Conservation (phyloP, 768 basidiomycete genomes). For the Russula griseocarnosa region DNA sequence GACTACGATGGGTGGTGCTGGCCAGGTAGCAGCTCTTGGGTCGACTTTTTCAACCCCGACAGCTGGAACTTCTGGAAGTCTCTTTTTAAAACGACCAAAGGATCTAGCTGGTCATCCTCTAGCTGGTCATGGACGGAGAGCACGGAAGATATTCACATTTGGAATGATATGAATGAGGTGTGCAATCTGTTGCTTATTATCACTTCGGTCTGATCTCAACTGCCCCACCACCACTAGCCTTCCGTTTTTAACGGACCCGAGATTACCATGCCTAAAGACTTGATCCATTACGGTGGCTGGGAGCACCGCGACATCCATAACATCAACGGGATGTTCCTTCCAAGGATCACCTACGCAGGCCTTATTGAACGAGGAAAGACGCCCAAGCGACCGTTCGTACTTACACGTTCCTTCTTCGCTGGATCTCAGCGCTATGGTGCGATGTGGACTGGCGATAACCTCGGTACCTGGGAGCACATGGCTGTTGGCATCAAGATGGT, state of each 20-base stretch:
- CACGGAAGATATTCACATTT: conserved; percentile 82
- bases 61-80: conserved; percentile 89
- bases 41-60: conserved; percentile 92
- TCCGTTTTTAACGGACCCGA: conserved; percentile 99
- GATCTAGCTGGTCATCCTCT: conserved; percentile 63
- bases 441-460: conserved; percentile 99
- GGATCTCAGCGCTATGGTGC: conserved; percentile 95
- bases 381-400: conserved; percentile 86
- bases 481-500: conserved; percentile 91
- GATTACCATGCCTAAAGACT: conserved; percentile 75
- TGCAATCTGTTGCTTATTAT: conserved; percentile 18
- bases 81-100: conserved; percentile 63
- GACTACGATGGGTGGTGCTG: conserved; percentile 99
- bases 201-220: conserved; percentile 6
- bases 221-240: conserved; percentile 50
- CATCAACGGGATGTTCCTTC: conserved; percentile 92
- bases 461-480: conserved; percentile 98
- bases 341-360: conserved; percentile 79
- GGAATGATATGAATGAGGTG: conserved; percentile 99
- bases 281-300: conserved; percentile 90
- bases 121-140: conserved; percentile 78
- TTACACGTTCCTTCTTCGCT: conserved; percentile 91
- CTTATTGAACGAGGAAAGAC: conserved; percentile 69
- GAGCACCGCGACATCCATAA: conserved; percentile 98
- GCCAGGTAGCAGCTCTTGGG: conserved; percentile 95